Evolutionary conservation across 176 grass and related monocot species (phyloP), one percentile per base, ranked within the genome.

Genomic region (Puya raimondii): DNA sequence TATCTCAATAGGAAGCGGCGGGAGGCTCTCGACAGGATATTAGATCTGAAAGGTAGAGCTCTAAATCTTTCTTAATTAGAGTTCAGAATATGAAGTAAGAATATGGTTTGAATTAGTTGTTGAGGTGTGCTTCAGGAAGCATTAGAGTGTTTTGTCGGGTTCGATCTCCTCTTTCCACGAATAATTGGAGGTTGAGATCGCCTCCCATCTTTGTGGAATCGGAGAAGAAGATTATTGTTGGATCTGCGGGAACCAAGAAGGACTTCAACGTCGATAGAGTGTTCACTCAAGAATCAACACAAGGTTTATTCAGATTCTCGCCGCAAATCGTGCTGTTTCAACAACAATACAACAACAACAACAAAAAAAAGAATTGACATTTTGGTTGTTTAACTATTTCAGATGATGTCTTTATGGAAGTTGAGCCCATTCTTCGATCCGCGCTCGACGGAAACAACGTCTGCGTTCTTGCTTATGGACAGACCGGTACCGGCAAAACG

Each of bases 141-240:
- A 86, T 97, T 64, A 97, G 89, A 76, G 89, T 90, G 20, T 97
- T 92, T 85, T 92, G 89, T 72, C 79, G 94, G 66, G 79, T 97
- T 29, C 70, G 78, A 8, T 77, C 71, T 13, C 80, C 54, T 68
- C 69, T 71, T 51, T 64, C 73, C 13, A 73, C 51, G 17, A 81
- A 76, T 69, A 80, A 72, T 9, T 64, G 67, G 57, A 84, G 71
- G 54, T 56, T 22, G 9, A 79, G 64, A 79, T 75, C 81, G 52
- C 59, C 29, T 33, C 29, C 63, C 0, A 64, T 92, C 64, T 81
- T 75, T 3, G 50, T 80, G 9, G 72, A 88, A 49, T 72, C 70
- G 33, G 84, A 97, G 47, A 97, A 97, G 47, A 97, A 80, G 80
- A 84, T 97, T 47, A 10, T 70, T 33, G 65, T 97, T 71, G 82